Evolutionary conservation across 129 eudicot genomes (phyloP), one percentile per base, ranked within the genome.

Genomic region (Flaveria linearis): DNA sequence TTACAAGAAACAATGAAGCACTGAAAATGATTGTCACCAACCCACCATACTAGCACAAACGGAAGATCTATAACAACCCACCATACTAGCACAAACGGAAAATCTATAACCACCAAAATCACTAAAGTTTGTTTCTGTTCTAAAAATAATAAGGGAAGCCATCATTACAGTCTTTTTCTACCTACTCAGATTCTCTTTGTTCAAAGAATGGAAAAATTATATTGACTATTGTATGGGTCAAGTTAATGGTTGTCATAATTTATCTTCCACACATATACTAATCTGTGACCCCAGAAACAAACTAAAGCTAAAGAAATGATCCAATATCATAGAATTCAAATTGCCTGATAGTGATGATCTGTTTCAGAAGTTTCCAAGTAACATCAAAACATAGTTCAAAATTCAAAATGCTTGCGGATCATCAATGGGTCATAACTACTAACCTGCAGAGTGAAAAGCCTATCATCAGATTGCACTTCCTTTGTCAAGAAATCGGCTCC

Each of bases 401-500:
- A 7, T 28, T 28, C 22, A 16, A 9, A 26, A 69, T 7, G 50
- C 22, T 58, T 74, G 30, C 15, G 22, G 4, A 36, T 30, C 69
- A 63, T 36, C 72, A 49, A 39, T 26, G 47, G 28, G 28, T 61
- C 73, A 51, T 43, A 56, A 86, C 2, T 11, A 76, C 83, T 50
- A 62, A 91, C 98, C 97, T 93, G 97, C 42, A 93, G 86, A 84
- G 98, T 93, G 86, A 93, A 93, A 63, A 93, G 98, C 82, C 98
- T 83, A 58, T 93, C 98, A 75, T 93, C 98, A 79, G 91, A 93
- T 75, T 93, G 93, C 76, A 93, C 97, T 82, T 93, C 98, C 83
- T 93, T 93, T 14, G 98, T 93, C 93, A 93, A 82, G 91, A 93
- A 93, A 88, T 93, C 98, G 12, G 98, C 98, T 58, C 98, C 98